Evolutionary conservation across 2,329 filamentous ascomycete species (phyloP).

Genomic region (Alternaria ethzedia): DNA sequence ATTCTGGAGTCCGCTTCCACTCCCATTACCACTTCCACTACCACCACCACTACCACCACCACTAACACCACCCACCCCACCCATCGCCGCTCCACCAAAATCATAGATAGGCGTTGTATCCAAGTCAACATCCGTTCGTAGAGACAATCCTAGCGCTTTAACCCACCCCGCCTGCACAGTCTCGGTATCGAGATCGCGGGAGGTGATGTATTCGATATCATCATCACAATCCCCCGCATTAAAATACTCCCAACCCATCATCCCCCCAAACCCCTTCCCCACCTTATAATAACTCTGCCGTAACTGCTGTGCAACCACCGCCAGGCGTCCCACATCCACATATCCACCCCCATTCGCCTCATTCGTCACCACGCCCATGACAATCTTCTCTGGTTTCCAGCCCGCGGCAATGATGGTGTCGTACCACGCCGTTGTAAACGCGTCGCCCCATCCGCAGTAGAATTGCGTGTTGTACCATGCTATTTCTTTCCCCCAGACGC

Average conservation of each 20-base stretch:
- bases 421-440: conserved; percentile 59
- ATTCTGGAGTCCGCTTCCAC: conserved; percentile 25
- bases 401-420: conserved; percentile 65
- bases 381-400: conserved; percentile 75
- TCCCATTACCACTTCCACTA: neutral
- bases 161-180: conserved; percentile 65
- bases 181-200: conserved; percentile 30
- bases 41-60: neutral
- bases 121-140: conserved; percentile 38
- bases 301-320: conserved; percentile 63
- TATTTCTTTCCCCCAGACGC: conserved; percentile 58
- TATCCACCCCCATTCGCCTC: conserved; percentile 71
- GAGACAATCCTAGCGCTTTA: conserved; percentile 63
- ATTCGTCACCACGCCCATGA: conserved; percentile 82
- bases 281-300: conserved; percentile 61
- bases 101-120: neutral
- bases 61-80: neutral
- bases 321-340: conserved; percentile 65
- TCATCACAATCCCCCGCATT: conserved; percentile 62
- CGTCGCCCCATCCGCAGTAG: conserved; percentile 87
- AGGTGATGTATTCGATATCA: conserved; percentile 35
- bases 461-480: conserved; percentile 92
- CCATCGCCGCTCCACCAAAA: neutral
- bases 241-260: conserved; percentile 97
- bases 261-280: conserved; percentile 71